phyloP scores from a whole-genome alignment of 2,329 filamentous ascomycete genomes.

The Aspergillus sp. region DNA sequence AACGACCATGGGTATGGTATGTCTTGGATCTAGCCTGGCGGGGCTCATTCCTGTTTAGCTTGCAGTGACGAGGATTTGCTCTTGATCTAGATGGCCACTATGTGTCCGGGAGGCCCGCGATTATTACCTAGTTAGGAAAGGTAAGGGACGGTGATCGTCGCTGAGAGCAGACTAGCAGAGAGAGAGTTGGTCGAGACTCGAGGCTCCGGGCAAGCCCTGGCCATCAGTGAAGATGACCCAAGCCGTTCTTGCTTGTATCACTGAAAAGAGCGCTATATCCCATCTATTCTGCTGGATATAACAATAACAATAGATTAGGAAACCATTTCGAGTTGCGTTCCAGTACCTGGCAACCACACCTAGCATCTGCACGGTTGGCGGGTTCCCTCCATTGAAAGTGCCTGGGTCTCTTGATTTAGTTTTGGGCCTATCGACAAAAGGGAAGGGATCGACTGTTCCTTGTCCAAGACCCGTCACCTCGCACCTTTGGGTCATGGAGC shows the following conservation, averaged over 20 bases:
- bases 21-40: conserved; percentile 4
- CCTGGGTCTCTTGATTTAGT: background rate
- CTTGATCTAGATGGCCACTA: conserved; percentile 5
- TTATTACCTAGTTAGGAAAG: background rate
- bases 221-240: conserved; percentile 9
- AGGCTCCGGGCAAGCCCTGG: conserved; percentile 1
- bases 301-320: conserved; percentile 9
- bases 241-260: conserved; percentile 6
- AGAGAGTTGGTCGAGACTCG: conserved; percentile 8
- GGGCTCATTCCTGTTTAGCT: conserved; percentile 16
- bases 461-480: background rate
- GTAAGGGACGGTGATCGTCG: conserved; percentile 10
- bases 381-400: background rate
- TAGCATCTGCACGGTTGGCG: background rate
- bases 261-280: background rate
- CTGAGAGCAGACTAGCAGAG: conserved; percentile 5
- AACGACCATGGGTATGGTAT: conserved; percentile 4
- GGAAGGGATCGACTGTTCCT: background rate
- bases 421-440: conserved; percentile 1
- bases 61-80: background rate
- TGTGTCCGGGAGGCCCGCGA: background rate
- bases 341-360: background rate
- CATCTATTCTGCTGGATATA: conserved; percentile 8
- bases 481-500: background rate
- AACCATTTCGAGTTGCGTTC: conserved; percentile 15